Percentiles rank a stretch among this genome's conserved stretches.
These are phyloP conservation scores for Ilex asprella DNA, from an alignment of 257 asterid species.

Conservation along the genomic window DNA sequence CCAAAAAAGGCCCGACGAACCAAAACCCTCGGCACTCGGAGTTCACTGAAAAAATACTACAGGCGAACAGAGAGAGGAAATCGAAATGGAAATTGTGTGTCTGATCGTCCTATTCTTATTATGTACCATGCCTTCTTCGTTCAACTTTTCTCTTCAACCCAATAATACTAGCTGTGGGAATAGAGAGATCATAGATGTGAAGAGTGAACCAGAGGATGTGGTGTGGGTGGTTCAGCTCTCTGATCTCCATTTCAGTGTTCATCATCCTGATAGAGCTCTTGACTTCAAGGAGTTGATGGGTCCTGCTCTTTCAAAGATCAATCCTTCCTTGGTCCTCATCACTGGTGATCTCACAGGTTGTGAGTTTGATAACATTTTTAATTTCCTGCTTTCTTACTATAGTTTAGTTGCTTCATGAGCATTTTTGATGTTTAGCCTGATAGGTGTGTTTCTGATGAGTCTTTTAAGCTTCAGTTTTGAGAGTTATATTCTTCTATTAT, in stretches of 20 bases:
- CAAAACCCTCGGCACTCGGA: no score
- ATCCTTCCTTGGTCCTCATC: slow-evolving; percentile 82
- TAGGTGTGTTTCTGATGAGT: no score
- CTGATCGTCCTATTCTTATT: slow-evolving; percentile 25
- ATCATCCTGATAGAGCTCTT: slow-evolving; percentile 74
- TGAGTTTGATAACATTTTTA: not conserved
- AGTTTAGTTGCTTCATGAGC: not conserved
- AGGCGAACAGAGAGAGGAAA: no score
- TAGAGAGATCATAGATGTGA: slow-evolving; percentile 34
- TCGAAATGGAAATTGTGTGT: not conserved
- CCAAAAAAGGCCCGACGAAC: no score
- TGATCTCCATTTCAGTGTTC: slow-evolving; percentile 96
- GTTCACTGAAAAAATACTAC: no score
- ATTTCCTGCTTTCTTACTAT: not conserved
- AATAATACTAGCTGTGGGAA: slow-evolving; percentile 1
- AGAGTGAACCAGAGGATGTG: slow-evolving; percentile 68
- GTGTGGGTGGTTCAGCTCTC: slow-evolving; percentile 96
- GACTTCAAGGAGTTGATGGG: slow-evolving; percentile 59
- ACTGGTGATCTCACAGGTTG: slow-evolving; percentile 99
- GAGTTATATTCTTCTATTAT: no score
- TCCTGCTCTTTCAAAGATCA: slow-evolving; percentile 69
- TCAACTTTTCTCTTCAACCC: slow-evolving; percentile 8
- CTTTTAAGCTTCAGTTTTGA: no score
- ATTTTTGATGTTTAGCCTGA: not conserved
- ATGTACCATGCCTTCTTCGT: slow-evolving; percentile 19